phyloP scores from a whole-genome alignment of 2,329 filamentous ascomycete species.

The Magnaporthiopsis poae region DNA sequence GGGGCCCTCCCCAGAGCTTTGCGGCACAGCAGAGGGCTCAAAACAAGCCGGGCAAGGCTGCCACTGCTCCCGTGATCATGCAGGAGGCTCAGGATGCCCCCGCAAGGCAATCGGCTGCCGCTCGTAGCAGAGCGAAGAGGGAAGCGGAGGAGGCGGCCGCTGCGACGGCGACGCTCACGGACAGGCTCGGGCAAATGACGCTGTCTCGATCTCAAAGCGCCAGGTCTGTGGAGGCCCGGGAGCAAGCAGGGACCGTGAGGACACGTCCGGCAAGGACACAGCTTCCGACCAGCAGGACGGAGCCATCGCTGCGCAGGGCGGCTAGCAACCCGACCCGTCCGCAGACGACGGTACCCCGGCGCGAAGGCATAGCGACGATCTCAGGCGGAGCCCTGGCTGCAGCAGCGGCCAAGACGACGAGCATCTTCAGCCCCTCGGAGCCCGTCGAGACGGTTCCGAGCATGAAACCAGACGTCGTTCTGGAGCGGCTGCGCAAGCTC shows the following conservation, averaged over 20 bases:
- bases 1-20: slow-evolving; percentile 53
- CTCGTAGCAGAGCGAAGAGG: slow-evolving; percentile 5
- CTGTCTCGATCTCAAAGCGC: not conserved
- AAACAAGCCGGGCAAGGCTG: slow-evolving; percentile 28
- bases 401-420: slow-evolving; percentile 26
- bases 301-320: not conserved
- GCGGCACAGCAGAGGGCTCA: slow-evolving; percentile 56
- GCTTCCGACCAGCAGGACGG: slow-evolving; percentile 11
- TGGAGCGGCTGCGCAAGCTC: slow-evolving; percentile 45
- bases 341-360: slow-evolving; percentile 8
- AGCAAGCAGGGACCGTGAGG: slow-evolving; percentile 16
- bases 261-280: slow-evolving; percentile 13
- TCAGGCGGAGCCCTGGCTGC: not conserved
- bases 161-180: not conserved
- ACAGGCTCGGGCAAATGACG: not conserved
- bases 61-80: not conserved
- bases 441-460: slow-evolving; percentile 38
- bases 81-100: not conserved
- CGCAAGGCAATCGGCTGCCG: slow-evolving; percentile 1
- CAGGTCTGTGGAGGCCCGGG: slow-evolving; percentile 13
- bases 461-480: slow-evolving; percentile 47
- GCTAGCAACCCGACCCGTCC: not conserved
- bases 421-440: slow-evolving; percentile 48
- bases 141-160: not conserved
- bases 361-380: not conserved